Base-by-base conservation (phyloP, 306 rosid genomes). In the Quercus mongolica region DNA sequence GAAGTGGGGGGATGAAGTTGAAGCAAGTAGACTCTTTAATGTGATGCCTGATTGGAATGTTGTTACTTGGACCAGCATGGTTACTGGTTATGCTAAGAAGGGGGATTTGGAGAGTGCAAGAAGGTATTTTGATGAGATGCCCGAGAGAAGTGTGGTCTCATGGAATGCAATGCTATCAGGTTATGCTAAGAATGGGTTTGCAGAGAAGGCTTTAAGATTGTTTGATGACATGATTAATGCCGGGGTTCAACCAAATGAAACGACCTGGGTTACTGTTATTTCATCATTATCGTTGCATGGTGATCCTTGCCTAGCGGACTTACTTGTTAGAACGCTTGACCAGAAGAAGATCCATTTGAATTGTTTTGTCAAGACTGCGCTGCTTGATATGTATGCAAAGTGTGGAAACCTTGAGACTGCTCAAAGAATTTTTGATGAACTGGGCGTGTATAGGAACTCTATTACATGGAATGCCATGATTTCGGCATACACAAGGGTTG, bases 161-260 rank as follows among this genome's bases (percentile, higher is more conserved):
- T 91, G 97, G 97, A 91, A 91, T 76, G 94, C 96, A 49, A 84
- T 89, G 89, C 62, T 89, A n/a, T 87, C 92, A n/a, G 93, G 89
- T 68, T 91, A 91, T 84, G 82, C 88, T 81, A 92, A 84, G 33
- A 86, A 80, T 74, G 89, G 88, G 35, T 81, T 69, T 49, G 80
- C 85, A 56, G 84, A 81, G n/a, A 91, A 87, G 77, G 73, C 89
- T 73, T 73, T 86, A 18, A 86, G 81, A 76, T 76, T 91, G 87
- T 91, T 91, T 78, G 46, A 85, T 82, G 81, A 78, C 59, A 87
- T 90, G 94, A 70, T 88, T 75, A 80, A 77, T 69, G 78, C 81
- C 44, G 71, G 84, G 26, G 76, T 33, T 65, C 73, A 81, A 68
- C 89, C 89, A 13, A 83, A 91, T 67, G 86, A 81, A 56, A 91